Conservation (phyloP, 176 grass and related monocot genomes). For the Themeda triandra region DNA sequence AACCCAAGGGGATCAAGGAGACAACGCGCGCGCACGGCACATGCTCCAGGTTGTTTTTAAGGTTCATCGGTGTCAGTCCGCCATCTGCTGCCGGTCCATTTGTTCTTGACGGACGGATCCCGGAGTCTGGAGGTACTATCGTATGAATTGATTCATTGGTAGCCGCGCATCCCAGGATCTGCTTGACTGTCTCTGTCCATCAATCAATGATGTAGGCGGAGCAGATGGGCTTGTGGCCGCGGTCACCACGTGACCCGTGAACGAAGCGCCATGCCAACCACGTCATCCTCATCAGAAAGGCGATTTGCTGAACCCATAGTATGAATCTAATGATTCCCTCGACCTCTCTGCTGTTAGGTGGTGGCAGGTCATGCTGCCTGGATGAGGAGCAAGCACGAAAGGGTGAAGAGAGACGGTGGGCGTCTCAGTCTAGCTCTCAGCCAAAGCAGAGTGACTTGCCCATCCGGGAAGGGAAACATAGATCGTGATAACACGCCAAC, state of each 20-base stretch:
- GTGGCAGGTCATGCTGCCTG: too few species aligned
- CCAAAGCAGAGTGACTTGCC: too few species aligned
- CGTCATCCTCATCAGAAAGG: constrained; percentile 15
- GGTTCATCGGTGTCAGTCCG: too few species aligned
- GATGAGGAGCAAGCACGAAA: too few species aligned
- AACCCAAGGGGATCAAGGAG: too few species aligned
- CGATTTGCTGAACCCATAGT: background rate
- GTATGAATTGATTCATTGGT: too few species aligned
- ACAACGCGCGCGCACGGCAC: too few species aligned
- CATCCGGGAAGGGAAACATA: background rate
- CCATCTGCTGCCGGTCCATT: too few species aligned
- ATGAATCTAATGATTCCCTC: background rate
- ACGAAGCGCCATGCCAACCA: background rate
- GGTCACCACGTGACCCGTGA: background rate
- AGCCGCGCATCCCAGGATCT: too few species aligned
- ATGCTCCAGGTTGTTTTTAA: too few species aligned
- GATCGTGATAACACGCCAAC: background rate
- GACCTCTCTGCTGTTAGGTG: background rate
- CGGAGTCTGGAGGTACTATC: too few species aligned
- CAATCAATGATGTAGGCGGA: background rate
- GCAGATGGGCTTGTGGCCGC: background rate
- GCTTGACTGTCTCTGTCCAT: background rate
- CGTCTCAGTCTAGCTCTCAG: background rate
- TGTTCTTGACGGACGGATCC: too few species aligned
- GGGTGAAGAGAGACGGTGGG: background rate